These are phyloP conservation scores for Cynara cardunculus DNA, from an alignment of 129 eudicot genomes.

Conservation along the genomic window DNA sequence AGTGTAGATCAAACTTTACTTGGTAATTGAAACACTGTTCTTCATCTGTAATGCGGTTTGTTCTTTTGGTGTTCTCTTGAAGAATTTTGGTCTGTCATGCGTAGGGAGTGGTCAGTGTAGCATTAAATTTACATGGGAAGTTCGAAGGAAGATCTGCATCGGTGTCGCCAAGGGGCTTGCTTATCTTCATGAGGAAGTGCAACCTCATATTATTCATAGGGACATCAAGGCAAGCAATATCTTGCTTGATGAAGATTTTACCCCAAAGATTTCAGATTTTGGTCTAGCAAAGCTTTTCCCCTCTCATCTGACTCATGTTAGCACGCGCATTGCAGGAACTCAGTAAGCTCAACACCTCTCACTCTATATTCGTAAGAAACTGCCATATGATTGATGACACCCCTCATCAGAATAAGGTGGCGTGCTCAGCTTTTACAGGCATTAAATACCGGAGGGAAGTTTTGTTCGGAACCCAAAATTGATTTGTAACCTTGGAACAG, in stretches of 20 bases:
- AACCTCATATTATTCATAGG: slow-evolving; percentile 79
- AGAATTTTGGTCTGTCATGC: not conserved
- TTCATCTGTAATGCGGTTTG: not conserved
- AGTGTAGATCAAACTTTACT: slow-evolving; percentile 80
- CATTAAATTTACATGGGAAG: slow-evolving; percentile 58
- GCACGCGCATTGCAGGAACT: slow-evolving; percentile 93
- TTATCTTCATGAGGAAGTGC: slow-evolving; percentile 79
- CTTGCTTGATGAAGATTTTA: slow-evolving; percentile 83
- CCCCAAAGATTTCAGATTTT: slow-evolving; percentile 85
- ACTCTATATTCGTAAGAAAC: not conserved
- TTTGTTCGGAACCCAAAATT: too few species aligned
- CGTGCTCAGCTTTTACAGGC: too few species aligned
- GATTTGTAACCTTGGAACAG: too few species aligned
- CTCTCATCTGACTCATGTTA: slow-evolving; percentile 63
- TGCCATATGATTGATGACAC: not conserved
- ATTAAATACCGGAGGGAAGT: too few species aligned
- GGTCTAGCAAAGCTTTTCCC: slow-evolving; percentile 95
- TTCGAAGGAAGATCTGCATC: slow-evolving; percentile 59
- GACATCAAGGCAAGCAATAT: slow-evolving; percentile 92
- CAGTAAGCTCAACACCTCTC: slow-evolving; percentile 47
- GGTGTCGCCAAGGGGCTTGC: slow-evolving; percentile 79
- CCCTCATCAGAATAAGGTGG: not conserved
- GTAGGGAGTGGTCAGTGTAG: slow-evolving; percentile 42
- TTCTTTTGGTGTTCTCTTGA: not conserved
- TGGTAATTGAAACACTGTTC: slow-evolving; percentile 39